Percentiles rank a stretch among this genome's conserved stretches.
Evolutionary conservation across 371 early-diverging fungal genomes (phyloP).

Genomic region (Zopfochytrium polystomum): DNA sequence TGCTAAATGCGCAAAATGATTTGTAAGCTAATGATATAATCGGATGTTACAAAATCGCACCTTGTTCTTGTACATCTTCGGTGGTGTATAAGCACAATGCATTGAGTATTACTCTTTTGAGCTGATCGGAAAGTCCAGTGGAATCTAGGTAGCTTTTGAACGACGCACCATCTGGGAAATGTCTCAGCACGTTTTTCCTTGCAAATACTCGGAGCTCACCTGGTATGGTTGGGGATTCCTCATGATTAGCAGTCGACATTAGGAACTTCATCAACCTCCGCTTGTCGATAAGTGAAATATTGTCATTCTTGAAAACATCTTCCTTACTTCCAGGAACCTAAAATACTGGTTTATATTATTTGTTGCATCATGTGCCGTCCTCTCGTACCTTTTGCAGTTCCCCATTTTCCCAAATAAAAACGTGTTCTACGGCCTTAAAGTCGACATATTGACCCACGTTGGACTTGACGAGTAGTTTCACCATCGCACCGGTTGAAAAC

Average conservation of each 20-base stretch:
- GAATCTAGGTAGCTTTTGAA: constrained; percentile 18
- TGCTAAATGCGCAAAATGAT: constrained; percentile 30
- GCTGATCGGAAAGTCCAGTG: constrained; percentile 56
- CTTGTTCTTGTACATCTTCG: constrained; percentile 31
- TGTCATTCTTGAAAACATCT: constrained; percentile 80
- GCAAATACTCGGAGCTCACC: neutral
- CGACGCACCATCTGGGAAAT: neutral
- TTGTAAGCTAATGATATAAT: neutral
- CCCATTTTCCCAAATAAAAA: constrained; percentile 42
- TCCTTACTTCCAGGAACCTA: constrained; percentile 91
- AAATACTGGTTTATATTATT: too few species aligned
- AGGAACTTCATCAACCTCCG: constrained; percentile 81
- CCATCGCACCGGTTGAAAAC: constrained; percentile 66
- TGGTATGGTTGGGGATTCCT: too few species aligned
- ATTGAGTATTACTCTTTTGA: constrained; percentile 65
- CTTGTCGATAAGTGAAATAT: constrained; percentile 76
- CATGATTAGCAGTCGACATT: neutral
- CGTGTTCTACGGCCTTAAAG: constrained; percentile 76
- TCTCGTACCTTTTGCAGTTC: neutral
- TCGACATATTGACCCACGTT: constrained; percentile 84
- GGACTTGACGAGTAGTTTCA: constrained; percentile 73
- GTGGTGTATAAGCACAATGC: constrained; percentile 66
- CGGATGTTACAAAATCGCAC: constrained; percentile 12
- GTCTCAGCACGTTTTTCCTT: neutral
- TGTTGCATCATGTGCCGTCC: too few species aligned